A percentile compares a stretch with the other conserved stretches of the same genome.
Conservation (phyloP, 768 basidiomycete genomes). For the Cystofilobasidium bisporidii region DNA sequence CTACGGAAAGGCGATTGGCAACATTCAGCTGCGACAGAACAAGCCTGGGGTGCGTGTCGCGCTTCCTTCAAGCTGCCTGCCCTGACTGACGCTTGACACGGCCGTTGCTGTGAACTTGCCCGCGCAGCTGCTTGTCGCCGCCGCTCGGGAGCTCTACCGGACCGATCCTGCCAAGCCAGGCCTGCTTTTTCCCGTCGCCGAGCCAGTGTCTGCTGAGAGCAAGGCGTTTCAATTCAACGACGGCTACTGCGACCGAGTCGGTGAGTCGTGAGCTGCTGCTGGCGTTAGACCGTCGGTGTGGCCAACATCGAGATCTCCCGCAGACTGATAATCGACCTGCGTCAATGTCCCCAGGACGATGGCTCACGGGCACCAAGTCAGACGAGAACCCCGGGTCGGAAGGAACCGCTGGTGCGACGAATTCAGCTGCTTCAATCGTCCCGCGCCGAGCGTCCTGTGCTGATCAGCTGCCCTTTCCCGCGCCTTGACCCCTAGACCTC, state of each 20-base stretch:
- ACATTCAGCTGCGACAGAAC: constrained; percentile 3
- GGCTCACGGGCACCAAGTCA: not conserved
- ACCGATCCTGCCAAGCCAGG: constrained; percentile 15
- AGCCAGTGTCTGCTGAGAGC: not conserved
- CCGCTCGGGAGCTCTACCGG: constrained; percentile 8
- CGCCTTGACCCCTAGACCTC: not conserved
- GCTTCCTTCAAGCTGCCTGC: not conserved
- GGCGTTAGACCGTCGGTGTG: too few species aligned
- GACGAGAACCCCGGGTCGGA: not conserved
- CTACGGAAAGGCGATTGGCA: constrained; percentile 20
- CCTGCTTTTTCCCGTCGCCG: not conserved
- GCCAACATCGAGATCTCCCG: too few species aligned
- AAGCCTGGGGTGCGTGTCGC: constrained; percentile 18
- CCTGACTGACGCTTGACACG: not conserved
- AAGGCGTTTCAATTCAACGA: constrained; percentile 19
- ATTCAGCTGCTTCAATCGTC: too few species aligned
- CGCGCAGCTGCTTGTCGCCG: not conserved
- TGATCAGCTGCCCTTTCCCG: too few species aligned
- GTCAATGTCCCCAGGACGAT: not conserved
- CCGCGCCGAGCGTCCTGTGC: too few species aligned
- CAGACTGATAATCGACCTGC: too few species aligned
- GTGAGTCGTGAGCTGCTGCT: not conserved
- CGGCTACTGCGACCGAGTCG: constrained; percentile 7
- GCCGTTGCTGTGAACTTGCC: too few species aligned
- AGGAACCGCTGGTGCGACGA: not conserved